These are phyloP conservation scores for Podaxis sp. DNA, from an alignment of 768 basidiomycete genomes.

Conservation along the genomic window DNA sequence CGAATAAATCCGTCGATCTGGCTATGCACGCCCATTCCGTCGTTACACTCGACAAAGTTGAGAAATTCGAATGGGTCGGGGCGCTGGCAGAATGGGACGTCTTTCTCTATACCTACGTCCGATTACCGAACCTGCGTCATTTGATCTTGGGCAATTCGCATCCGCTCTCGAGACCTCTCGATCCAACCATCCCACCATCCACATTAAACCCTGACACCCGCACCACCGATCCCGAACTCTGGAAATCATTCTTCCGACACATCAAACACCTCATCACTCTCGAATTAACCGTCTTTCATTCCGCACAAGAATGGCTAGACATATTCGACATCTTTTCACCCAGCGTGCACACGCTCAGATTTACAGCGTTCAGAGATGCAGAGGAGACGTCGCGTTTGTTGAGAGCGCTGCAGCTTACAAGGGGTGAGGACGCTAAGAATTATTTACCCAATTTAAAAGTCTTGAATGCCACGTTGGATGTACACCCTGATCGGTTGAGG, in stretches of 20 bases:
- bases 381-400: not conserved
- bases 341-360: not conserved
- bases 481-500: not conserved
- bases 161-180: not conserved
- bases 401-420: not conserved
- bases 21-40: not conserved
- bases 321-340: not conserved
- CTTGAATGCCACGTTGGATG: not conserved
- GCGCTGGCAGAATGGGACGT: not conserved
- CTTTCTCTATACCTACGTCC: slow-evolving; percentile 4
- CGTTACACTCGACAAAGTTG: not conserved
- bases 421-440: not conserved
- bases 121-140: not conserved
- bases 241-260: not conserved
- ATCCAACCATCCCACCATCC: not conserved
- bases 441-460: not conserved
- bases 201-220: not conserved
- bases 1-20: not conserved
- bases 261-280: not conserved
- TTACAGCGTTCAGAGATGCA: not conserved
- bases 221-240: not conserved
- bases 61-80: slow-evolving; percentile 13
- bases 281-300: not conserved
- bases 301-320: not conserved
- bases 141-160: not conserved